Evolutionary conservation across 768 basidiomycete species (phyloP), one percentile per base, ranked within the genome.

Genomic region (Ramaria rubella): DNA sequence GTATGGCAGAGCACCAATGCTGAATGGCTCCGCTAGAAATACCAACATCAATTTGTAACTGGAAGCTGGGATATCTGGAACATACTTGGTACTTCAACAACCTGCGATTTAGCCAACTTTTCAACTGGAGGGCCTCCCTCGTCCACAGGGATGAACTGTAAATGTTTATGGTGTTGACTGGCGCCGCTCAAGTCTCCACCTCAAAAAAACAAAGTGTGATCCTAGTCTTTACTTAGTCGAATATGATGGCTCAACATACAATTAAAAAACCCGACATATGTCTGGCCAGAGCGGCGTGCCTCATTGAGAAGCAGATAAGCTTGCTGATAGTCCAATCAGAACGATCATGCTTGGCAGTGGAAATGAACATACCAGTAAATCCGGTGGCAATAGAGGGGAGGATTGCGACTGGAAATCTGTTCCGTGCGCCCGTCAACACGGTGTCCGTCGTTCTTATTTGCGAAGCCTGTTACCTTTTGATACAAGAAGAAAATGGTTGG

Each of bases 151-250:
- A 94, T 69, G 60, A 94, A 85, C 68, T 95, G 93, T n/a, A 94
- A 61, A 66, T 96, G 94, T 64, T 94, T 92, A 71, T 94, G 92
- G 2, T 79, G 75, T 70, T 96, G 94, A 66, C 90, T 93, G 11
- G 94, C 92, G 26, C 93, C 93, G 57, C 88, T 90, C 53, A 76
- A 74, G 27, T 81, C 75, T 5, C 90, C 90, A 62, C 88, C 89
- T 90, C 45, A 6, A 33, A 38, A 44, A 29, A 53, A 14, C 14
- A 43, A 30, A 48, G n/a, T n/a, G n/a, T n/a, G n/a, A n/a, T n/a
- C n/a, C n/a, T n/a, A n/a, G n/a, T n/a, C n/a, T 50, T 44, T 15
- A 53, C 58, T 23, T 36, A 44, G 43, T 36, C 15, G 8, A 60
- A 34, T n/a, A 19, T 1, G 19, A 19, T 24, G 36, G 23, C 52